Evolutionary conservation across 306 rosid species (phyloP).

Genomic region (Pueraria montana): DNA sequence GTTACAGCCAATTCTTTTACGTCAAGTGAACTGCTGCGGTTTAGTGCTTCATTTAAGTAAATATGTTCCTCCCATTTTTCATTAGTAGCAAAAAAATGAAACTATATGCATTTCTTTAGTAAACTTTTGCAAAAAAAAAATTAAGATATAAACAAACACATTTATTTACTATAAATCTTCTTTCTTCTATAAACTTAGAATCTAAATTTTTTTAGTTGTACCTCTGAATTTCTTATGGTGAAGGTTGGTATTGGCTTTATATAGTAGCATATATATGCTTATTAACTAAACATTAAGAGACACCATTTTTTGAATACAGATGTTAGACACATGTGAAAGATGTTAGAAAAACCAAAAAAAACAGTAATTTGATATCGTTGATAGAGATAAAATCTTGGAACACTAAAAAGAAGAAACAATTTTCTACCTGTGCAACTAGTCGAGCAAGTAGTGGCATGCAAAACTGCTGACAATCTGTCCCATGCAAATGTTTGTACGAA

Average conservation of each 20-base stretch:
- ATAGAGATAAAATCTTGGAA: slow-evolving; percentile 23
- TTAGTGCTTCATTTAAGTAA: slow-evolving; percentile 32
- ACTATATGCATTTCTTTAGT: background rate
- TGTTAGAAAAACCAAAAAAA: background rate
- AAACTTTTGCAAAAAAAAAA: background rate
- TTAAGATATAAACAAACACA: slow-evolving; percentile 14
- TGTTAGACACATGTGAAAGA: slow-evolving; percentile 30
- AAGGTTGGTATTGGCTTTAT: background rate
- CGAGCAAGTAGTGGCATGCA: slow-evolving; percentile 89
- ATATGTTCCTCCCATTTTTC: slow-evolving; percentile 20
- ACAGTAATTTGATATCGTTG: slow-evolving; percentile 4
- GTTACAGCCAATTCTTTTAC: slow-evolving; percentile 1
- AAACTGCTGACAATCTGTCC: slow-evolving; percentile 75
- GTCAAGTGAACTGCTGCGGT: slow-evolving; percentile 1
- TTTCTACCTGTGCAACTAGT: slow-evolving; percentile 90
- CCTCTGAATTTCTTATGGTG: slow-evolving; percentile 22
- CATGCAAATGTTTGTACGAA: slow-evolving; percentile 69
- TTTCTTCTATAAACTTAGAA: slow-evolving; percentile 28
- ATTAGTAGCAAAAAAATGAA: slow-evolving; percentile 1
- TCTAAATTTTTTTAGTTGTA: background rate
- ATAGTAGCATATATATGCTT: slow-evolving; percentile 24
- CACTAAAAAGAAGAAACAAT: slow-evolving; percentile 19
- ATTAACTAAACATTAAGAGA: slow-evolving; percentile 32
- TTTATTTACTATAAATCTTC: slow-evolving; percentile 9
- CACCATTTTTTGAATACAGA: slow-evolving; percentile 25